These are phyloP conservation scores for Sporothrix schenckii DNA, from an alignment of 2,329 filamentous ascomycete species.

Conservation along the genomic window DNA sequence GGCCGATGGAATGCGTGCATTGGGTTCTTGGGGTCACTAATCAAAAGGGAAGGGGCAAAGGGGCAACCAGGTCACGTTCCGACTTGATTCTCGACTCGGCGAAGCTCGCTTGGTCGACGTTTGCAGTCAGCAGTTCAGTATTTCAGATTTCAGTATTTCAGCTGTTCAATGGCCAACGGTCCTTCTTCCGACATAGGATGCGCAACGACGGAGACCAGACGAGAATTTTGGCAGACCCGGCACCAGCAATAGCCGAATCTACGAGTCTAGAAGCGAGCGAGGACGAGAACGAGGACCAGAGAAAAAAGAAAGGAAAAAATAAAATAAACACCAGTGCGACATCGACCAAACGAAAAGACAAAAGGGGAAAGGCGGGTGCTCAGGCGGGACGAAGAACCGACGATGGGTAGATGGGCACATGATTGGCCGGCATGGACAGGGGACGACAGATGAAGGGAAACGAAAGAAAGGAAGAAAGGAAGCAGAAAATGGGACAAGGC, in stretches of 20 bases:
- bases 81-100: neutral
- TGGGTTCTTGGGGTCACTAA: neutral
- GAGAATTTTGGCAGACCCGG: neutral
- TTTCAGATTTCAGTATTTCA: too few species aligned
- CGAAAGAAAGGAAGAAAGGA: neutral
- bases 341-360: neutral
- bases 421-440: constrained; percentile 8
- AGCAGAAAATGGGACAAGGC: too few species aligned
- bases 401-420: constrained; percentile 1
- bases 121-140: too few species aligned
- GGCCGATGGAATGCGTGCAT: neutral
- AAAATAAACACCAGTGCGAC: too few species aligned
- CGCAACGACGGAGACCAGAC: neutral
- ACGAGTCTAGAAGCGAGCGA: neutral
- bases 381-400: constrained; percentile 24
- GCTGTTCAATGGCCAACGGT: too few species aligned
- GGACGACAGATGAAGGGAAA: neutral
- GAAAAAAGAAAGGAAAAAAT: neutral
- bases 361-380: constrained; percentile 8
- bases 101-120: too few species aligned
- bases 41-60: neutral
- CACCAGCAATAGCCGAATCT: neutral
- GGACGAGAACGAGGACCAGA: neutral
- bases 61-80: constrained; percentile 14
- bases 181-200: too few species aligned